Conservation (phyloP, 805 yeast species). For the Yamadazyma insecticola region DNA sequence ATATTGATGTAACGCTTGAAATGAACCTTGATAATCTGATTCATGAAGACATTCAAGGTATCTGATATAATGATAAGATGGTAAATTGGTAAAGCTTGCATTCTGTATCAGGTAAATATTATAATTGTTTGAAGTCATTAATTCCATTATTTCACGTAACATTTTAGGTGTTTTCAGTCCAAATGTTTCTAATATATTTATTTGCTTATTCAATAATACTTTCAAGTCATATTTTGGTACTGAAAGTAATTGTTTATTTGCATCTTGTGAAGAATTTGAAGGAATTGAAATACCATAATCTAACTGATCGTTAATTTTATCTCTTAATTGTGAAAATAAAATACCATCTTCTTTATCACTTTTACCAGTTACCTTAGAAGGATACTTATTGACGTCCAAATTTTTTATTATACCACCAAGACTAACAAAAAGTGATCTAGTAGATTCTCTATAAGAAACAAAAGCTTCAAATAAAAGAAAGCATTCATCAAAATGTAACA, state of each 20-base stretch:
- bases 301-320: slow-evolving; percentile 4
- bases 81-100: slow-evolving; percentile 23
- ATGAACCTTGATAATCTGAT: slow-evolving; percentile 59
- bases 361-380: slow-evolving; percentile 2
- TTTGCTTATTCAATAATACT: slow-evolving; percentile 48
- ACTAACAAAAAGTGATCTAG: slow-evolving; percentile 16
- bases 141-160: slow-evolving; percentile 35
- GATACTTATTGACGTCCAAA: slow-evolving; percentile 1
- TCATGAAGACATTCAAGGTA: slow-evolving; percentile 55
- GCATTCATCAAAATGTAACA: slow-evolving; percentile 36
- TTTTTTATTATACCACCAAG: no score
- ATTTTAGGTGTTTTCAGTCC: slow-evolving; percentile 48
- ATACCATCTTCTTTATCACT: slow-evolving; percentile 9
- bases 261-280: not conserved
- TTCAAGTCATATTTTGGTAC: slow-evolving; percentile 51
- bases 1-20: slow-evolving; percentile 48
- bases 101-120: slow-evolving; percentile 33
- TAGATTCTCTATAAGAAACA: slow-evolving; percentile 26
- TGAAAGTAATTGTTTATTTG: slow-evolving; percentile 20
- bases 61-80: slow-evolving; percentile 49
- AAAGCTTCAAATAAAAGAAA: slow-evolving; percentile 29
- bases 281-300: slow-evolving; percentile 7
- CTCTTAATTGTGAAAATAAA: slow-evolving; percentile 14
- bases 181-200: slow-evolving; percentile 45
- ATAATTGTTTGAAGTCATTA: slow-evolving; percentile 43